A percentile compares a stretch with the other conserved stretches of the same genome.
Conservation (phyloP, 2,329 filamentous ascomycete species). For the Aspergillus persii region DNA sequence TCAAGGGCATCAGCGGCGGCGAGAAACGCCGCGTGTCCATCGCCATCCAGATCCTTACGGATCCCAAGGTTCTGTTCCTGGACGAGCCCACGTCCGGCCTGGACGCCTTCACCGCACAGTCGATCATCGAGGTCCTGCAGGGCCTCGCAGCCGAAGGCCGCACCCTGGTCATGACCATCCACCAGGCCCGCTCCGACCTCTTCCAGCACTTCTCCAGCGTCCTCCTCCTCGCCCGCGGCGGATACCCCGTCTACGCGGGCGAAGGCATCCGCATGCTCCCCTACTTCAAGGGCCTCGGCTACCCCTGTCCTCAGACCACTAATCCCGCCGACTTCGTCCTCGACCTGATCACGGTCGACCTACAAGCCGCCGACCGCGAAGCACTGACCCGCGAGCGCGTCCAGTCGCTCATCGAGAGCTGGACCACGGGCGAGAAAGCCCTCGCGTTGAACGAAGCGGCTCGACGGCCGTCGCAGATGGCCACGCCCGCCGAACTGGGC, state of each 20-base stretch:
- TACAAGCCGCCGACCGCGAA: conserved; percentile 65
- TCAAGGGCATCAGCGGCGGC: conserved; percentile 77
- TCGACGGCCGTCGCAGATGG: conserved; percentile 46
- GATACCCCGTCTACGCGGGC: conserved; percentile 66
- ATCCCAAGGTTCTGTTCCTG: conserved; percentile 68
- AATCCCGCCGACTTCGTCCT: conserved; percentile 78
- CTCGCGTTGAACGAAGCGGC: not conserved
- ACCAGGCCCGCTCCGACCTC: conserved; percentile 71
- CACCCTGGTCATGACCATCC: conserved; percentile 73
- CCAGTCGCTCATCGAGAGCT: conserved; percentile 58
- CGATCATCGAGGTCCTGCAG: conserved; percentile 71
- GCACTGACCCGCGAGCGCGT: conserved; percentile 63
- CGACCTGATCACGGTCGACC: conserved; percentile 72
- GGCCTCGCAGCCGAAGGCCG: conserved; percentile 70
- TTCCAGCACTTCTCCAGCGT: conserved; percentile 71
- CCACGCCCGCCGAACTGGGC: conserved; percentile 70
- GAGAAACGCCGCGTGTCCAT: conserved; percentile 77
- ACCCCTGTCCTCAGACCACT: conserved; percentile 65
- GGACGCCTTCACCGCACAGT: conserved; percentile 74
- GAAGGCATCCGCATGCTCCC: conserved; percentile 61
- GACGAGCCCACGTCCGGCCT: conserved; percentile 76
- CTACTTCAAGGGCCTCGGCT: conserved; percentile 61
- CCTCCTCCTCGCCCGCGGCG: conserved; percentile 67
- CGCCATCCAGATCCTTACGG: conserved; percentile 72
- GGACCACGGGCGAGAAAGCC: conserved; percentile 37